phyloP scores from a whole-genome alignment of 768 basidiomycete species.

The Fomitopsis pulvina region DNA sequence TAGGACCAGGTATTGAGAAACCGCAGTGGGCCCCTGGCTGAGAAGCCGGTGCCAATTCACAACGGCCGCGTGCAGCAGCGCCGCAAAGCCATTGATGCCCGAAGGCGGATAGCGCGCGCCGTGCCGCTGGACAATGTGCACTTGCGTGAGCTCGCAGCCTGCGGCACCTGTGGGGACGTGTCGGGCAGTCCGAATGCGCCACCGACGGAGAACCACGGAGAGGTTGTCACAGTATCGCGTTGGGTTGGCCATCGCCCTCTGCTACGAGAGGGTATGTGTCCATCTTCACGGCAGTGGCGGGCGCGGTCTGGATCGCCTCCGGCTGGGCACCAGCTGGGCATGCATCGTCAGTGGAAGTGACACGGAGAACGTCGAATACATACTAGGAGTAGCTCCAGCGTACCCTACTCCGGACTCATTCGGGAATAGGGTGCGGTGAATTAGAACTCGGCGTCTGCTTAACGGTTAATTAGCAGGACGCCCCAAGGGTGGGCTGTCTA shows the following conservation, averaged over 20 bases:
- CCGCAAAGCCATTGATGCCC: constrained; percentile 21
- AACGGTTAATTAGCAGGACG: no score
- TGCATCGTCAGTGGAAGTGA: background rate
- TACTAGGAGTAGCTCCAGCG: constrained; percentile 44
- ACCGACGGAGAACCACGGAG: constrained; percentile 43
- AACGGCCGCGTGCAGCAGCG: constrained; percentile 15
- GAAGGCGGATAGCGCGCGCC: constrained; percentile 37
- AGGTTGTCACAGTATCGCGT: constrained; percentile 42
- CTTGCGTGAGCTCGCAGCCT: constrained; percentile 39
- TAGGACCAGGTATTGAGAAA: constrained; percentile 43
- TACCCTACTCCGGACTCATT: constrained; percentile 36
- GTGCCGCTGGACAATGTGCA: constrained; percentile 35
- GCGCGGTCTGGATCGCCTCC: constrained; percentile 25
- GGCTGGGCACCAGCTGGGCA: constrained; percentile 23
- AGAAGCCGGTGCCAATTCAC: constrained; percentile 22
- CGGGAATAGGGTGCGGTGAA: no score
- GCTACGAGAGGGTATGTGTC: constrained; percentile 36
- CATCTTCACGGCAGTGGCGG: constrained; percentile 29
- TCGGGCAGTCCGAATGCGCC: constrained; percentile 39
- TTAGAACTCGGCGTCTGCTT: no score
- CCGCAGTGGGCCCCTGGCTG: constrained; percentile 28
- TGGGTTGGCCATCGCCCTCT: background rate
- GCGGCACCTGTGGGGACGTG: constrained; percentile 40
- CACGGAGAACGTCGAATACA: constrained; percentile 3
- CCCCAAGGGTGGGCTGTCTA: no score